Evolutionary conservation across 75 land plant species (phyloP), one percentile per base, ranked within the genome.

Genomic region (Pinus tabuliformis): DNA sequence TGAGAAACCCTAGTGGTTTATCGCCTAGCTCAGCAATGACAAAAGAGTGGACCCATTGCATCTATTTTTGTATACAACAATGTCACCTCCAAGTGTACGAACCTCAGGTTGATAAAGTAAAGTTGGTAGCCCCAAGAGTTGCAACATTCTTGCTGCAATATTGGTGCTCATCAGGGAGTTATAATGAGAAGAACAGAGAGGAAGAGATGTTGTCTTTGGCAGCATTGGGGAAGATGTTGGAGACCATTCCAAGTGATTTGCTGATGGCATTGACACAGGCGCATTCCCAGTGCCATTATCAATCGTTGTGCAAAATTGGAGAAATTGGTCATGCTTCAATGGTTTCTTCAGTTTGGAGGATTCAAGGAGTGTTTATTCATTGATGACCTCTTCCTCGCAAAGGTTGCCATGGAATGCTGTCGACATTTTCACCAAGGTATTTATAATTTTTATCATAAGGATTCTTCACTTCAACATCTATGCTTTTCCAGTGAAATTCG

Each of bases 371-470:
- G 88, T 4, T 72, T 86, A 39, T 52, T 86, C 33, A 86, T 86
- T 3, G 88, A 86, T 42, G 88, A 86, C 59, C 77, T 86, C 6
- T 86, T 86, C 59, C 78, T 86, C 72, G 84, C 87, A 59, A 86
- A 86, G 70, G 88, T 86, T 14, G 86, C 70, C 68, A 91, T 96
- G 73, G 99, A 96, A 75, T 96, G 99, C 78, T 16, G 99, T 96
- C 26, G 99, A 97, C 6, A 83, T 95, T 58, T 95, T 95, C 87
- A 95, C 98, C 28, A 95, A 95, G 92, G 99, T 95, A 30, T 45
- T 45, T 45, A 45, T 45, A 7, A 45, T 45, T 45, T 45, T 8
- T 45, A 6, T 45, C 49, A 8, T 45, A 45, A 45, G 7, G 49
- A 45, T 45, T 6, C 49, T 45, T 45, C 7, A 6, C 49, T 6